Evolutionary conservation across 768 basidiomycete genomes (phyloP), one percentile per base, ranked within the genome.

Genomic region (Boletus pseudo-olivaceus): DNA sequence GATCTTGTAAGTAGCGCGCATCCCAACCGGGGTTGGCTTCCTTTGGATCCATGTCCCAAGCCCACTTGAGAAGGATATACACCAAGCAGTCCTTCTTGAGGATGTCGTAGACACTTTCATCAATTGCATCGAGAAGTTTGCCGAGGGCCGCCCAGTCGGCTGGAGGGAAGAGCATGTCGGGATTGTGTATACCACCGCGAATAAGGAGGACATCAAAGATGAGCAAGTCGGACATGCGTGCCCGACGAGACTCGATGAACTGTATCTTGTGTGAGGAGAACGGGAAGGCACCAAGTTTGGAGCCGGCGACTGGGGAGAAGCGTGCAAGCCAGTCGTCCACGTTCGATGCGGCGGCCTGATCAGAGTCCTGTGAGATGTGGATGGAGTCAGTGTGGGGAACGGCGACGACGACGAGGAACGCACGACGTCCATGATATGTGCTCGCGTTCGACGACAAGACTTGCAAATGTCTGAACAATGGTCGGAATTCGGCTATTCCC

Each of bases 61-160:
- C 82, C 86, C 85, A 90, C 66, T 88, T 90, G 54, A 93, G 76
- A 57, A 93, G 72, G 64, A 84, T 92, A 71, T 90, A 93, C 1
- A 90, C 73, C 41, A 93, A 73, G 58, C 87, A 90, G 56, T 92
- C 85, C 68, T 84, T 84, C 78, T 93, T 93, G 51, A 93, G 76
- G 32, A 73, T 65, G 68, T 93, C 91, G 57, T 89, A 93, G 4
- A 71, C 65, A 1, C 83, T 87, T 27, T 71, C 58, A 40, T 79
- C 76, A 57, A 93, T 87, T 17, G 81, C 81, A 23, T 78, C 73
- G 46, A 93, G 71, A 5, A 93, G 75, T 11, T 72, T 73, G 44
- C 75, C 65, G n/a, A 93, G 78, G 2, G 76, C 69, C 10, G 72
- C 69, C 39, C 75, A 71, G 68, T 84, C 81, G 20, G 69, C 66